Conservation (phyloP, 331 rosid species). For the Spiraea crenata region DNA sequence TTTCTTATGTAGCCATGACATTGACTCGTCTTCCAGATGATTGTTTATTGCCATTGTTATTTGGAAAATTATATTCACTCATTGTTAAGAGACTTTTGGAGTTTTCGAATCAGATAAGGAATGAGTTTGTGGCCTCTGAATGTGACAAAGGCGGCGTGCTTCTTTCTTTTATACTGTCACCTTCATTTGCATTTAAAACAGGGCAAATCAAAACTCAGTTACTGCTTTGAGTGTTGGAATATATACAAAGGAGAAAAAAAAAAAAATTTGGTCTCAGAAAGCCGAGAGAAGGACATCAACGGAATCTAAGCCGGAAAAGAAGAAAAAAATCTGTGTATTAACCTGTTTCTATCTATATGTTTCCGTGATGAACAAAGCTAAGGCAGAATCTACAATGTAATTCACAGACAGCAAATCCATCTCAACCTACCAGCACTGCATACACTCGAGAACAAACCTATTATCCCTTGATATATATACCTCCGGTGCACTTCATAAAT, state of each 20-base stretch:
- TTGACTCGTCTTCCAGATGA: neutral
- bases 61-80: neutral
- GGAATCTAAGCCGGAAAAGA: neutral
- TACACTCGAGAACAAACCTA: neutral
- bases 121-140: neutral
- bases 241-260: conserved; percentile 32
- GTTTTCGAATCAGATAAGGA: neutral
- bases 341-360: conserved; percentile 28
- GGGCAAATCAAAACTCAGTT: neutral
- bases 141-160: neutral
- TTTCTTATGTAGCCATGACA: neutral
- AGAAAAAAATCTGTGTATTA: conserved; percentile 13
- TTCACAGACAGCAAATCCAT: conserved; percentile 25
- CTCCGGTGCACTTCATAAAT: no score
- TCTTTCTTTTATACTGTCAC: neutral
- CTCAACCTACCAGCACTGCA: conserved; percentile 15
- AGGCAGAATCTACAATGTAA: neutral
- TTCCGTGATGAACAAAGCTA: conserved; percentile 1
- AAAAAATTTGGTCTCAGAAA: conserved; percentile 3
- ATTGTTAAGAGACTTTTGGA: no score
- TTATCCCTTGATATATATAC: neutral
- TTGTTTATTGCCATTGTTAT: neutral
- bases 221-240: conserved; percentile 17
- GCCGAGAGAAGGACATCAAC: neutral
- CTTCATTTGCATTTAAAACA: neutral